Evolutionary conservation across 306 rosid genomes (phyloP).

Genomic region (Corylus heterophylla): DNA sequence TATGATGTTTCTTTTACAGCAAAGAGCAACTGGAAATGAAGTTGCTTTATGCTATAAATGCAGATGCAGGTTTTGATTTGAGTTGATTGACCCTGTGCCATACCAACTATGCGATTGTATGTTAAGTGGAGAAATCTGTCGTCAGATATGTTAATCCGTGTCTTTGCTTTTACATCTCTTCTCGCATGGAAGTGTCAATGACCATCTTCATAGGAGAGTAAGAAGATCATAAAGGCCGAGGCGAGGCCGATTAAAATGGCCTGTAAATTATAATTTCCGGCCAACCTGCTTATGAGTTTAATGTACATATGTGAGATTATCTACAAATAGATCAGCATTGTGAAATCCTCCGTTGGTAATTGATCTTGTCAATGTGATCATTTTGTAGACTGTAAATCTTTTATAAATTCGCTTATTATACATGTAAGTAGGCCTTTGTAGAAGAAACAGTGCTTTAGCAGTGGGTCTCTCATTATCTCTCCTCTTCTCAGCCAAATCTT

Average conservation of each 20-base stretch:
- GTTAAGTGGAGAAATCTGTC: constrained; percentile 4
- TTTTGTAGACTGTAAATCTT: not conserved
- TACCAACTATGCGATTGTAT: not conserved
- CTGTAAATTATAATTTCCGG: constrained; percentile 26
- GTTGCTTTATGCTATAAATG: constrained; percentile 83
- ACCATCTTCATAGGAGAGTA: constrained; percentile 17
- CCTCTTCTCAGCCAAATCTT: not conserved
- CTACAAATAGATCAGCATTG: constrained; percentile 27
- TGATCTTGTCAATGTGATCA: constrained; percentile 12
- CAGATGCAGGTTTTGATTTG: constrained; percentile 97
- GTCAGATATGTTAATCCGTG: not conserved
- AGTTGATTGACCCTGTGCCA: constrained; percentile 47
- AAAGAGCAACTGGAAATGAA: constrained; percentile 88
- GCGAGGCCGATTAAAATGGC: constrained; percentile 21
- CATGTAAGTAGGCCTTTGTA: not conserved
- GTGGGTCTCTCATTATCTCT: not conserved
- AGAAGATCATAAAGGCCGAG: constrained; percentile 16
- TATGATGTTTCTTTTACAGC: constrained; percentile 44
- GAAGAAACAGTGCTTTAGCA: not conserved
- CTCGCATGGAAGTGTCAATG: constrained; percentile 10
- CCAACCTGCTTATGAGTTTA: constrained; percentile 20
- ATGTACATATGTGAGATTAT: constrained; percentile 41
- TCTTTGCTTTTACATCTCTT: not conserved
- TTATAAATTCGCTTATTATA: not conserved
- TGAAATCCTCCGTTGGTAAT: not conserved